These are phyloP conservation scores for Deinandra increscens DNA, from an alignment of 129 eudicot species.

Conservation along the genomic window DNA sequence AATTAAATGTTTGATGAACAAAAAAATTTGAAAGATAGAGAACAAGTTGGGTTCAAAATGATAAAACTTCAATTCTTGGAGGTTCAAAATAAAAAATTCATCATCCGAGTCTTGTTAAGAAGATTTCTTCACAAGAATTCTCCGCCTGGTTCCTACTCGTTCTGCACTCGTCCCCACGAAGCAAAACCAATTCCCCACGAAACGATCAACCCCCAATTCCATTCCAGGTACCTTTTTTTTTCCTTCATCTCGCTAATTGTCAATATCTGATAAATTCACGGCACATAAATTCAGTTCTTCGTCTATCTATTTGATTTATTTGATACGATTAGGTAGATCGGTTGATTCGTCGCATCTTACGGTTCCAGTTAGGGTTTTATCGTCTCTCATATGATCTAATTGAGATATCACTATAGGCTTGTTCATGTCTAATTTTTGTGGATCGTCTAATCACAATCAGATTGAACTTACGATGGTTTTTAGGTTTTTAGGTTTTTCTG, in stretches of 20 bases:
- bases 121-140: constrained; percentile 1
- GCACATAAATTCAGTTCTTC: constrained; percentile 4
- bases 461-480: neutral
- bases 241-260: constrained; percentile 3
- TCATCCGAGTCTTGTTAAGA: constrained; percentile 7
- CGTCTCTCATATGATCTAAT: constrained; percentile 4
- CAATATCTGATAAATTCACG: neutral
- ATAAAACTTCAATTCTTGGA: neutral
- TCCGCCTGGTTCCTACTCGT: constrained; percentile 2
- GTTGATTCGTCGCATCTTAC: constrained; percentile 18
- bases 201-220: constrained; percentile 33
- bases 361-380: constrained; percentile 21
- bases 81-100: neutral
- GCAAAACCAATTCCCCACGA: constrained; percentile 27
- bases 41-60: neutral
- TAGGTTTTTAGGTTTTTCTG: neutral
- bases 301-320: neutral
- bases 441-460: constrained; percentile 1
- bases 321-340: constrained; percentile 25
- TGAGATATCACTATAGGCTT: neutral
- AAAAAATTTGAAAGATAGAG: no score
- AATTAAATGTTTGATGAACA: no score
- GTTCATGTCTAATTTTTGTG: neutral
- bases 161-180: constrained; percentile 26
- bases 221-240: constrained; percentile 17